Conservation (phyloP, 192 early-diverging fungal genomes). For the Umbelopsis sp. region DNA sequence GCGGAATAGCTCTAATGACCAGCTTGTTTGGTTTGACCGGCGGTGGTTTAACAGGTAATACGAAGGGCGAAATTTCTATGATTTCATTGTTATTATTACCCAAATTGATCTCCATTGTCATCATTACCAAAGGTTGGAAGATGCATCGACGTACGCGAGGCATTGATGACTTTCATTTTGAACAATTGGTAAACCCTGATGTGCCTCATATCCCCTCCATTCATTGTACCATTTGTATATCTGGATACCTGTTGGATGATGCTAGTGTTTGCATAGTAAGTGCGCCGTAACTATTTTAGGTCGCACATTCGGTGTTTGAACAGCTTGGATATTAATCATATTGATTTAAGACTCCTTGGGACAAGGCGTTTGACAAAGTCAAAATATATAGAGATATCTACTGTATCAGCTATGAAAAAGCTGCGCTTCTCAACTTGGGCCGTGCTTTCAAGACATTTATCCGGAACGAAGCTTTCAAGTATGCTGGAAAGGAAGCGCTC, state of each 20-base stretch:
- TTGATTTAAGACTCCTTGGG: conserved; percentile 47
- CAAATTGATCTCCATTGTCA: too few species aligned
- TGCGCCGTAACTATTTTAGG: not conserved
- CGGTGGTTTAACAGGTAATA: conserved; percentile 54
- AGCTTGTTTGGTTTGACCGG: conserved; percentile 58
- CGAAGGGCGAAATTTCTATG: conserved; percentile 17
- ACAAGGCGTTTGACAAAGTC: conserved; percentile 35
- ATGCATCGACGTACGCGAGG: conserved; percentile 44
- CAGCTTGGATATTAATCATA: not conserved
- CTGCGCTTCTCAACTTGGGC: conserved; percentile 47
- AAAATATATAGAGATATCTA: conserved; percentile 45
- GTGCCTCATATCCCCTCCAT: conserved; percentile 57
- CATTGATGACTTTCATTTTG: conserved; percentile 54
- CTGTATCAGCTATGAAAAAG: conserved; percentile 54
- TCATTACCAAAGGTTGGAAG: conserved; percentile 29
- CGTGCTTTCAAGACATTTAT: conserved; percentile 54
- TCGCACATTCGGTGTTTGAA: not conserved
- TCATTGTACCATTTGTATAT: conserved; percentile 54
- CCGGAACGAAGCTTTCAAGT: conserved; percentile 49
- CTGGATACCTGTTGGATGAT: conserved; percentile 57
- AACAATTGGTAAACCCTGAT: conserved; percentile 49
- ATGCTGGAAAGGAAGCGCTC: conserved; percentile 51
- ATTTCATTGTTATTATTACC: not conserved
- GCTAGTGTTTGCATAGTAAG: not conserved
- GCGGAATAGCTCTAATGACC: conserved; percentile 55